Base-by-base conservation (phyloP, 2,329 filamentous ascomycete genomes). In the Talaromyces piceae region DNA sequence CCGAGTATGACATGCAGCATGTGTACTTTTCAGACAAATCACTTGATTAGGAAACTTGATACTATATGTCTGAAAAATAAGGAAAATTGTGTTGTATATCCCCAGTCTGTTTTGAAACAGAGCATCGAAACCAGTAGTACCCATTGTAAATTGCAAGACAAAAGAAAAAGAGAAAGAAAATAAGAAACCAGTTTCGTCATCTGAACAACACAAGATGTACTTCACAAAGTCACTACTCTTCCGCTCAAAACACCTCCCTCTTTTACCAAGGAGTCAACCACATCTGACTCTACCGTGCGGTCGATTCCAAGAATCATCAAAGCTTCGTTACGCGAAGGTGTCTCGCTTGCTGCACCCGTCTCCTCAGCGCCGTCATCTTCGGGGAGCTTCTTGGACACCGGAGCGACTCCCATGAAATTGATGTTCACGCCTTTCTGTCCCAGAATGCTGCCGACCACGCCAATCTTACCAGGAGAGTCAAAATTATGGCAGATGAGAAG, bases 291-390 rank as follows among this genome's bases (percentile, higher is more conserved):
- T 16, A 90, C 81, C 3, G 77, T 74, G 2, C 80, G 79, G 61
- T 86, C 83, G 8, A 91, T 81, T 1, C 87, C 86, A 47, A 91
- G 59, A 59, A 91, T 91, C 87, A 91, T 91, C 58, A 91, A 68
- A 8, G 88, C 87, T 69, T 91, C 88, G 41, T 83, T 81, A 12
- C n/a, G 39, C 20, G 3, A 43, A 12, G 12, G 20, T 25, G 39
- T 4, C 45, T 69, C 64, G 39, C 52, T 25, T 66, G 69, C 25
- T 63, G 31, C 52, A 27, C 54, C 58, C 48, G 59, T 57, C 51
- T 52, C 66, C 57, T 47, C 57, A 9, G 51, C n/a, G 13, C 28
- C 50, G 9, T 55, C 44, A 6, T 52, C 53, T 11, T 46, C 53
- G 20, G 51, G 22, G 8, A 61, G 45, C 25, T 61, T 59, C 6